phyloP scores from a whole-genome alignment of 805 yeast species.

The Torulaspora gathmanii region DNA sequence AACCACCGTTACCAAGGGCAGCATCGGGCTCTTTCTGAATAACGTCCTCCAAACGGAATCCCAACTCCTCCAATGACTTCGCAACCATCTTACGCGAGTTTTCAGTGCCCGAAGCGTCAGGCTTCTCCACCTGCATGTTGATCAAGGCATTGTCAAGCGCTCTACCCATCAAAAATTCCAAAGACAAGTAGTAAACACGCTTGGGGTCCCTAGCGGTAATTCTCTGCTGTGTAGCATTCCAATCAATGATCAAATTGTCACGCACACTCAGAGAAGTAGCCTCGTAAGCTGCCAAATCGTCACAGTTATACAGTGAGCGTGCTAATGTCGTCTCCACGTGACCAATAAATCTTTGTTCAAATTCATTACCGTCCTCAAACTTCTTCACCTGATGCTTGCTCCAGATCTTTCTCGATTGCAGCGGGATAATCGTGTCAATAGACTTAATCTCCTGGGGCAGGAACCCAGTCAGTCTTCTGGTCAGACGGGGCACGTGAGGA shows the following conservation, averaged over 20 bases:
- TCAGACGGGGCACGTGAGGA: constrained; percentile 45
- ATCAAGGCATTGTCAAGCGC: constrained; percentile 92
- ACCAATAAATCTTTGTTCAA: constrained; percentile 65
- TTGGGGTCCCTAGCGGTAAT: constrained; percentile 81
- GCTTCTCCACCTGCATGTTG: constrained; percentile 51
- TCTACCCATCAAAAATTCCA: constrained; percentile 91
- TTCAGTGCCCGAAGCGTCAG: constrained; percentile 12
- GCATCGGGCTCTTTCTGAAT: constrained; percentile 88
- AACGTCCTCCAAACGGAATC: constrained; percentile 83
- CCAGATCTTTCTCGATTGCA: constrained; percentile 75
- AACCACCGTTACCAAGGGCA: constrained; percentile 91
- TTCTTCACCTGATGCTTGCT: constrained; percentile 56
- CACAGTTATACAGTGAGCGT: constrained; percentile 89
- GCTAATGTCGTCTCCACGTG: constrained; percentile 91
- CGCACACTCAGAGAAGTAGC: constrained; percentile 77
- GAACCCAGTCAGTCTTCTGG: constrained; percentile 79
- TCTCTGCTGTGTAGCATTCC: constrained; percentile 91
- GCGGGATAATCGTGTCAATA: constrained; percentile 76
- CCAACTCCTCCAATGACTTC: constrained; percentile 62
- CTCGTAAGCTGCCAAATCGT: constrained; percentile 86
- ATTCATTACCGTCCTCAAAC: constrained; percentile 47
- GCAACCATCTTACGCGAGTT: constrained; percentile 49
- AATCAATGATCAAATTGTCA: constrained; percentile 73
- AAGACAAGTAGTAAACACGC: constrained; percentile 78
- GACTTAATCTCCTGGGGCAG: constrained; percentile 84